Conservation (phyloP, 2,329 filamentous ascomycete genomes). For the Xylaria sp. region DNA sequence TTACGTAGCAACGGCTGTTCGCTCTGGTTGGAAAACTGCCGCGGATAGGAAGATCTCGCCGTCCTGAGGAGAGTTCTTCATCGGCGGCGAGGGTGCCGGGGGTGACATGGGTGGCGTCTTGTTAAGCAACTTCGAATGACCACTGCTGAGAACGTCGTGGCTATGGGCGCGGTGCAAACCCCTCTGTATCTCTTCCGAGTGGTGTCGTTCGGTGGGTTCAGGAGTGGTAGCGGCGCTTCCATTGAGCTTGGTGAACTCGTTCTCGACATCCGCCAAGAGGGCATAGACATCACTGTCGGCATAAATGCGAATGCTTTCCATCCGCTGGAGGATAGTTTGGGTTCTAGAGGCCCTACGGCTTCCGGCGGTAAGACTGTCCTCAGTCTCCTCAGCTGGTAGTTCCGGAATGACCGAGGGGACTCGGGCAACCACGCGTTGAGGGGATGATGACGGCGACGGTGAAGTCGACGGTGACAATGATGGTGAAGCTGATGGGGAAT, state of each 20-base stretch:
- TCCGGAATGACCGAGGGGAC: constrained; percentile 61
- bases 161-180: constrained; percentile 53
- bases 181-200: constrained; percentile 42
- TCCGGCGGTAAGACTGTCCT: constrained; percentile 35
- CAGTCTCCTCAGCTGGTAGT: constrained; percentile 51
- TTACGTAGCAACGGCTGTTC: constrained; percentile 13
- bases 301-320: constrained; percentile 70
- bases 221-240: constrained; percentile 31
- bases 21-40: constrained; percentile 51
- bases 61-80: constrained; percentile 37
- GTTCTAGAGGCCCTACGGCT: constrained; percentile 28
- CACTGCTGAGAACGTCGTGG: constrained; percentile 51
- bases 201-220: constrained; percentile 21
- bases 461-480: constrained; percentile 49
- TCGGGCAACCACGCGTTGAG: constrained; percentile 54
- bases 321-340: constrained; percentile 34
- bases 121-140: constrained; percentile 20
- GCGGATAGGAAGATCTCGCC: constrained; percentile 50
- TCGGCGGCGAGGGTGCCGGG: constrained; percentile 41
- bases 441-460: constrained; percentile 48
- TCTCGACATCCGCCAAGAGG: constrained; percentile 68
- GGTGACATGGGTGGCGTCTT: constrained; percentile 38
- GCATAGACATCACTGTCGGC: constrained; percentile 69
- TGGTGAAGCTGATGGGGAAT: constrained; percentile 40
- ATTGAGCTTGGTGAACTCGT: constrained; percentile 55